phyloP scores from a whole-genome alignment of 2,329 filamentous ascomycete species.

The Teratosphaeria nubilosa region DNA sequence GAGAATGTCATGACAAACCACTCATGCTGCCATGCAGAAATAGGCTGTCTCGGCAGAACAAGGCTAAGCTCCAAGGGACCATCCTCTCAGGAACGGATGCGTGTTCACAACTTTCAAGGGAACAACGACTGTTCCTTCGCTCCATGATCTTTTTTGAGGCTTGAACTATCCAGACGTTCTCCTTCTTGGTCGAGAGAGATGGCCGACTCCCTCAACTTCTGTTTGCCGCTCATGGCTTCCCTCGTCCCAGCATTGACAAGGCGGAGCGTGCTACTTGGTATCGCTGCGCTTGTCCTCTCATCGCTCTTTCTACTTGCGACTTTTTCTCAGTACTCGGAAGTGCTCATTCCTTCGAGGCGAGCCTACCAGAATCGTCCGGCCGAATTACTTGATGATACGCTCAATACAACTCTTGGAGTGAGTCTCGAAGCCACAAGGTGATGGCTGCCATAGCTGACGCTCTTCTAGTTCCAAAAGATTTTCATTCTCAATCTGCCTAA shows the following conservation, averaged over 20 bases:
- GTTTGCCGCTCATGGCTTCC: not conserved
- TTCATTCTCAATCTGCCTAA: slow-evolving; percentile 44
- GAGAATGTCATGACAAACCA: not conserved
- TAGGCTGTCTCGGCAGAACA: not conserved
- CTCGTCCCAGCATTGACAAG: not conserved
- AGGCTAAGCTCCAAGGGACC: not conserved
- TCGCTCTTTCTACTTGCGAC: not conserved
- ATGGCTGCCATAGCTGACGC: not conserved
- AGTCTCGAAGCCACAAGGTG: not conserved
- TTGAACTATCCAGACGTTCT: not conserved
- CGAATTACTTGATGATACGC: not conserved
- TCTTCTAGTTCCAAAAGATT: slow-evolving; percentile 39
- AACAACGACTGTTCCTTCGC: not conserved
- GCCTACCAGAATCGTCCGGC: not conserved
- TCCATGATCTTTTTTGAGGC: not conserved
- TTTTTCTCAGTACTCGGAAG: not conserved
- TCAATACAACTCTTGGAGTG: not conserved
- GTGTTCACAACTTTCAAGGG: not conserved
- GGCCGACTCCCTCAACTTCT: not conserved
- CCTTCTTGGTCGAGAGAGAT: not conserved
- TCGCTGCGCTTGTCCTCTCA: not conserved
- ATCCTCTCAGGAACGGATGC: not conserved
- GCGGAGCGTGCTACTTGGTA: not conserved
- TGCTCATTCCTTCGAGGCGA: not conserved
- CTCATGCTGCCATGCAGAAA: not conserved